phyloP scores from a whole-genome alignment of 257 asterid species.

The Lantana camara region DNA sequence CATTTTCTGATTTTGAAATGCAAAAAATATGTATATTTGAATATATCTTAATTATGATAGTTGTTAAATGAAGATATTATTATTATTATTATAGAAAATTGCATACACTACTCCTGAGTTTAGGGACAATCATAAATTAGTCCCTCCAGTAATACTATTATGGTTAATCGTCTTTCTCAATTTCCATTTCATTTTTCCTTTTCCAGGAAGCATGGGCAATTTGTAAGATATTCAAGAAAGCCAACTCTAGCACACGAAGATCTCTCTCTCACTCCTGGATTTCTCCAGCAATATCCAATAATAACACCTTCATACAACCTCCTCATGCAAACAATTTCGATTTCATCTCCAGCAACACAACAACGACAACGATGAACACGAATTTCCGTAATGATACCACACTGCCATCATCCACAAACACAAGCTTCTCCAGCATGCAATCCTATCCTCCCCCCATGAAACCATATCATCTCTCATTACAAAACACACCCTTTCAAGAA shows the following conservation, averaged over 20 bases:
- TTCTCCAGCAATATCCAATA: slow-evolving; percentile 39
- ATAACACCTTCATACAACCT: slow-evolving; percentile 30
- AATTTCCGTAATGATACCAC: slow-evolving; percentile 32
- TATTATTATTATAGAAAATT: too few species aligned
- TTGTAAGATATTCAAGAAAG: slow-evolving; percentile 93
- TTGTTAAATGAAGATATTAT: too few species aligned
- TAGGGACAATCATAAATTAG: too few species aligned
- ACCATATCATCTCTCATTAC: neutral
- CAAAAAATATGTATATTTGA: too few species aligned
- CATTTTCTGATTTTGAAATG: too few species aligned
- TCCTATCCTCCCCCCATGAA: neutral
- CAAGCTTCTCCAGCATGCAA: slow-evolving; percentile 43
- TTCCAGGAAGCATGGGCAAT: slow-evolving; percentile 94
- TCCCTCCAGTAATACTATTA: too few species aligned
- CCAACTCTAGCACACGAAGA: slow-evolving; percentile 68
- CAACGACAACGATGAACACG: slow-evolving; percentile 29
- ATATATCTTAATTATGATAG: too few species aligned
- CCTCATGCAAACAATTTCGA: slow-evolving; percentile 20
- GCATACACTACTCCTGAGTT: too few species aligned
- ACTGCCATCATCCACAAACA: slow-evolving; percentile 38
- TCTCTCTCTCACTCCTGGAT: slow-evolving; percentile 76
- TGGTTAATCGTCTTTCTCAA: too few species aligned
- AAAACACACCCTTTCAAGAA: slow-evolving; percentile 27
- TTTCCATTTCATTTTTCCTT: neutral
- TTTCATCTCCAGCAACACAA: slow-evolving; percentile 35